A percentile compares a stretch with the other conserved stretches of the same genome.
Evolutionary conservation across 169 alveolate genomes (phyloP).

Genomic region (Miamiensis avidus): DNA sequence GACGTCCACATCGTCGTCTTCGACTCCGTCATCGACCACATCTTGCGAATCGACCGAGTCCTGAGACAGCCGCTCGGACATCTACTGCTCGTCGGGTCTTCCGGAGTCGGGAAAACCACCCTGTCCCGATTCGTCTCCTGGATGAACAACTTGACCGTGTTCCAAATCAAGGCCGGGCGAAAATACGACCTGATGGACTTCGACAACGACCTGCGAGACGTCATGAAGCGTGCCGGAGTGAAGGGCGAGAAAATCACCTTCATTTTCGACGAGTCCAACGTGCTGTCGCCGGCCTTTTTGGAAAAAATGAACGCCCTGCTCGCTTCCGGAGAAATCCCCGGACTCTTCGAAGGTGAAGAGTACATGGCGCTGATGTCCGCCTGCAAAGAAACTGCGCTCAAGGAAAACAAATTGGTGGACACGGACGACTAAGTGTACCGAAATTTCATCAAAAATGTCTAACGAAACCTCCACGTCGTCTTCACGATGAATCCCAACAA

Average conservation of each 20-base stretch:
- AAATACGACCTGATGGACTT: slow-evolving; percentile 93
- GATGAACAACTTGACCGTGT: slow-evolving; percentile 95
- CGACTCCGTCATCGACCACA: slow-evolving; percentile 96
- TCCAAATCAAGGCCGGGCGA: slow-evolving; percentile 96
- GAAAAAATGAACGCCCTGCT: slow-evolving; percentile 99
- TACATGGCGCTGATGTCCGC: slow-evolving; percentile 92
- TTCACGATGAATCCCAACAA: slow-evolving; percentile 99
- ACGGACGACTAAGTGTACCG: slow-evolving; percentile 96
- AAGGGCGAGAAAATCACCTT: slow-evolving; percentile 97
- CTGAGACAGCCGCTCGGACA: slow-evolving; percentile 98
- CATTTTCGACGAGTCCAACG: slow-evolving; percentile 97
- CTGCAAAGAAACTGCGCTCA: slow-evolving; percentile 87
- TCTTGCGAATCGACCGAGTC: slow-evolving; percentile 97
- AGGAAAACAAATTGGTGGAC: slow-evolving; percentile 81
- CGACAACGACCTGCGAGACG: slow-evolving; percentile 96
- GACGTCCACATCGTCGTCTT: slow-evolving; percentile 94
- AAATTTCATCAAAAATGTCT: slow-evolving; percentile 94
- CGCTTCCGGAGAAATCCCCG: slow-evolving; percentile 99
- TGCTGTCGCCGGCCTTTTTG: slow-evolving; percentile 96
- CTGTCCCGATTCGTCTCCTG: slow-evolving; percentile 96
- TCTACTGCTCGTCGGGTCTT: slow-evolving; percentile 94
- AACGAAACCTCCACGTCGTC: slow-evolving; percentile 96
- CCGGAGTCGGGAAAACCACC: slow-evolving; percentile 97
- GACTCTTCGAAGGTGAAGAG: slow-evolving; percentile 98
- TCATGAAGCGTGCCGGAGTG: slow-evolving; percentile 97